These are phyloP conservation scores for Ophiocordyceps polyrhachis-furcata DNA, from an alignment of 2,329 filamentous ascomycete species.

Conservation along the genomic window DNA sequence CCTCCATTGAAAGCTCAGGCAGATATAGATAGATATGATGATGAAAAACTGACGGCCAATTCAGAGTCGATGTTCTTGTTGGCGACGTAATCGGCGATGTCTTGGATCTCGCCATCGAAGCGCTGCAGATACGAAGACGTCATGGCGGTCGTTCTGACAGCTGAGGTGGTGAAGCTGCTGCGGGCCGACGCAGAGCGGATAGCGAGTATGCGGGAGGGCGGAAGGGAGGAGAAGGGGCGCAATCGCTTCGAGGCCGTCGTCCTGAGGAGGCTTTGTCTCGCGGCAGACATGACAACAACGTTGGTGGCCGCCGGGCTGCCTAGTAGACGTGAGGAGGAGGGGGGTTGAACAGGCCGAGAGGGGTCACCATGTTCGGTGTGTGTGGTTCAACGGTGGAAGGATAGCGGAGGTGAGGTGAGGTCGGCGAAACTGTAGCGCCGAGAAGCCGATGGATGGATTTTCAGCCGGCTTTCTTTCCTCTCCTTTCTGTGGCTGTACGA, in stretches of 20 bases:
- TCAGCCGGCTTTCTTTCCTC: no score
- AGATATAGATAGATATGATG: no score
- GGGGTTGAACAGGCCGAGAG: background rate
- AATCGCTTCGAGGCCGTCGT: constrained; percentile 34
- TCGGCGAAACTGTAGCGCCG: background rate
- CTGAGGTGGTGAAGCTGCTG: constrained; percentile 27
- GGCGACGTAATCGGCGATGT: constrained; percentile 91
- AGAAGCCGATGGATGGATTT: no score
- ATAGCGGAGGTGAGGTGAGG: no score
- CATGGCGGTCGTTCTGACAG: constrained; percentile 25
- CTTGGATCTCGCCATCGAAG: constrained; percentile 69
- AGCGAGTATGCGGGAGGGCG: background rate
- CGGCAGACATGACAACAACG: constrained; percentile 37
- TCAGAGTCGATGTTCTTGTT: constrained; percentile 81
- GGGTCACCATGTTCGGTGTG: background rate
- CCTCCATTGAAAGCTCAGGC: no score
- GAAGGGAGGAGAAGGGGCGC: constrained; percentile 12
- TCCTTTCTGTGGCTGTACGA: no score
- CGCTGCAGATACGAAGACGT: constrained; percentile 14
- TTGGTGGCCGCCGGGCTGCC: background rate
- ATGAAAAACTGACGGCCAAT: constrained; percentile 67
- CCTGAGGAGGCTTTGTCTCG: constrained; percentile 28
- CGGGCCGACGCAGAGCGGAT: constrained; percentile 4
- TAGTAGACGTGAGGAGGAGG: background rate
- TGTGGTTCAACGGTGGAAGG: no score